Base-by-base conservation (phyloP, 2,329 filamentous ascomycete genomes). In the Phoma sp. region DNA sequence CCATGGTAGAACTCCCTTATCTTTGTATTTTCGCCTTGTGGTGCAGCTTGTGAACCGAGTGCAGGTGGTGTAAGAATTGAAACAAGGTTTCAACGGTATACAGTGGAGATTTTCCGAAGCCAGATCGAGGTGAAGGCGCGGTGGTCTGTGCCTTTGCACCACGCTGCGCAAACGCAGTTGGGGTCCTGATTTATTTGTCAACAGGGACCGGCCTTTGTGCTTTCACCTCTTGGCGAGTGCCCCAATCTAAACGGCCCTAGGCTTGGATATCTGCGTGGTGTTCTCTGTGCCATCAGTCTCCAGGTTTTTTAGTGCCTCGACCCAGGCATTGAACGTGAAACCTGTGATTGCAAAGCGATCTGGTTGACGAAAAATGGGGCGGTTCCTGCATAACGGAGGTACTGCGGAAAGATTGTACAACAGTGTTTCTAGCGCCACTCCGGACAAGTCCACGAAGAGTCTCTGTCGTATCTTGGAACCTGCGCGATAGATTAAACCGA, bases 231-330 rank as follows among this genome's bases (percentile, higher is more conserved):
- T 5, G 40, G 21, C 13, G 27, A 35, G 17, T 32, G 24, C 9
- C 9, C 32, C 29, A 39, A 39, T n/a, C 32, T 39, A 39, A 54
- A 49, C 4, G 27, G 36, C 10, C 40, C 45, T 2, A 49, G 17
- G 17, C n/a, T 55, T 13, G 45, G 45, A 7, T 36, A 44, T 21
- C 40, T 49, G 21, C 40, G 39, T 9, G 35, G 33, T 40, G 49
- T 49, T 13, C 15, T 19, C 29, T 44, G 40, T 33, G n/a, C 13
- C 21, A 32, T 44, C 15, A 37, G 27, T n/a, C 6, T 24, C 6
- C 37, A 31, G 40, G 17, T 10, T 21, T 43, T 24, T 17, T 21
- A 12, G 8, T 38, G 2, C 19, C 4, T 33, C 43, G 27, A 10
- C 15, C 24, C 31, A 46, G 33, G 2, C 25, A 29, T 10, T 29